Percentiles rank a stretch among this genome's conserved stretches.
Conservation (phyloP, 257 asterid genomes). For the Fraxinus quadrangulata region DNA sequence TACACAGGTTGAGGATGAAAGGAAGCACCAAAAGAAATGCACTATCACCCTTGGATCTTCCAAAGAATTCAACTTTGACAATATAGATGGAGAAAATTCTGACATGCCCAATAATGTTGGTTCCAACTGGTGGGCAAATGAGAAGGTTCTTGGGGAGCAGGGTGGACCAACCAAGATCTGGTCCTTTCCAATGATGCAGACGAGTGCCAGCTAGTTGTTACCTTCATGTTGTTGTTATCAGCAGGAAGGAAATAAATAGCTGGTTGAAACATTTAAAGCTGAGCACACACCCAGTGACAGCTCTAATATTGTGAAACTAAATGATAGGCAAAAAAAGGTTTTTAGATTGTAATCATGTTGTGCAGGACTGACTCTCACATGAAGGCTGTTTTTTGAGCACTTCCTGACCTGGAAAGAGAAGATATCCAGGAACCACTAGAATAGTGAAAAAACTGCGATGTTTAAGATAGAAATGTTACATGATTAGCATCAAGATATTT, state of each 20-base stretch:
- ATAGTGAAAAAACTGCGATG: conserved; percentile 12
- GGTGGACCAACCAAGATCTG: conserved; percentile 35
- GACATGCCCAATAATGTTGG: conserved; percentile 43
- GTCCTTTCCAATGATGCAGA: conserved; percentile 55
- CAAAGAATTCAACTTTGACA: conserved; percentile 81
- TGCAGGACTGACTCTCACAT: conserved; percentile 32
- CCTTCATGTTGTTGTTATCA: neutral
- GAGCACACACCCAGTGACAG: neutral
- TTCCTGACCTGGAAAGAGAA: conserved; percentile 29
- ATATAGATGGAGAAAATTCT: conserved; percentile 50
- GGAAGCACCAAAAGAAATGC: conserved; percentile 47
- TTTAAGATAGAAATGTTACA: conserved; percentile 17
- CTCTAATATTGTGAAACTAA: conserved; percentile 16
- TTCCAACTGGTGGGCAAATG: conserved; percentile 81
- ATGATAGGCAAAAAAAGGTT: conserved; percentile 4
- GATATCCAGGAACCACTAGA: conserved; percentile 22
- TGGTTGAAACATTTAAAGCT: neutral
- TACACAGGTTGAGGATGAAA: conserved; percentile 40
- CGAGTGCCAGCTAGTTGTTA: conserved; percentile 39
- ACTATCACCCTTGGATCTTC: conserved; percentile 77
- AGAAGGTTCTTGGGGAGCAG: conserved; percentile 39
- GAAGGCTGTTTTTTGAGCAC: conserved; percentile 35
- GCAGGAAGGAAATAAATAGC: neutral
- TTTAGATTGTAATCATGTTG: conserved; percentile 20
- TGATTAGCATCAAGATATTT: conserved; percentile 12